Conservation (phyloP, 139 green algal species). For the Micractinium conductrix region DNA sequence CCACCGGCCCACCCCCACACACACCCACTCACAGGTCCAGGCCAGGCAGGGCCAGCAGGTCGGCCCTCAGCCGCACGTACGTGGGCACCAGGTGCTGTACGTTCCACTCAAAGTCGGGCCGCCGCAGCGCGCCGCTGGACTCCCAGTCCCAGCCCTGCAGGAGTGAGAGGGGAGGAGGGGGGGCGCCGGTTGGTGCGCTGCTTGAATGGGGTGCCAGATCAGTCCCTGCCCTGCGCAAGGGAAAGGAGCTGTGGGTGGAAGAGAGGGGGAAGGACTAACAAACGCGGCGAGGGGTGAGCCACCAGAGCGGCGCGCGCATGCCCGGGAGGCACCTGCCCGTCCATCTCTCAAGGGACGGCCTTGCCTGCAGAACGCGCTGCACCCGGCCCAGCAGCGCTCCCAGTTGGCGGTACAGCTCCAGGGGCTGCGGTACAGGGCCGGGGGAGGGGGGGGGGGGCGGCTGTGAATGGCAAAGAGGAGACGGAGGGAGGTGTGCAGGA, state of each 20-base stretch:
- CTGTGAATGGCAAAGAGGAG: neutral
- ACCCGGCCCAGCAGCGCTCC: neutral
- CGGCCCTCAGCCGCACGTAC: neutral
- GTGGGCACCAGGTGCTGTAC: neutral
- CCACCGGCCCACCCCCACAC: neutral
- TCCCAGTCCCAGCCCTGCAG: neutral
- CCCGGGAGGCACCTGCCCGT: too few relatives aligned
- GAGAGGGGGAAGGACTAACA: too few relatives aligned
- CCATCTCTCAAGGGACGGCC: too few relatives aligned
- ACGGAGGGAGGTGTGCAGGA: too few relatives aligned
- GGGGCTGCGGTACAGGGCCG: neutral
- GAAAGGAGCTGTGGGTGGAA: too few relatives aligned
- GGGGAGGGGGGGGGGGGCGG: neutral
- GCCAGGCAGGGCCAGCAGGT: neutral
- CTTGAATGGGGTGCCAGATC: too few relatives aligned
- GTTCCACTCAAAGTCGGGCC: constrained; percentile 10
- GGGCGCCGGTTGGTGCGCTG: too few relatives aligned
- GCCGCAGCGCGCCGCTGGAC: neutral
- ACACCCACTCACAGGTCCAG: constrained; percentile 14
- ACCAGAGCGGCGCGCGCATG: too few relatives aligned
- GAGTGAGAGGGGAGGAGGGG: too few relatives aligned
- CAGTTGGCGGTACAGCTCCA: constrained; percentile 12
- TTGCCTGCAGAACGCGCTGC: neutral
- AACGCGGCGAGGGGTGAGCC: too few relatives aligned
- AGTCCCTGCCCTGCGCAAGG: too few relatives aligned